Conservation (phyloP, 106 monocot genomes). For the Apostasia shenzhenica region DNA sequence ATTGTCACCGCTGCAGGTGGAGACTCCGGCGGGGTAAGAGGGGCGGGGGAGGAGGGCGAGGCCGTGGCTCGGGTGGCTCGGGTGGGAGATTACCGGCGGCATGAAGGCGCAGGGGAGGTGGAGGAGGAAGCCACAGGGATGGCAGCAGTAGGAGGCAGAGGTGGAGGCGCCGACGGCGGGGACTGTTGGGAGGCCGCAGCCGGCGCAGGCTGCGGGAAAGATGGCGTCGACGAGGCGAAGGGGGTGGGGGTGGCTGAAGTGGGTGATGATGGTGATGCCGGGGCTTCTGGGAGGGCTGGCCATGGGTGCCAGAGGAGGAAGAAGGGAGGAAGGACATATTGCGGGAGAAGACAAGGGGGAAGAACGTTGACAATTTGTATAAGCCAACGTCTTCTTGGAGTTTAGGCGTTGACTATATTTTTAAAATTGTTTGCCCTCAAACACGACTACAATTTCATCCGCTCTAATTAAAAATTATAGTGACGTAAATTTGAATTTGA, state of each 20-base stretch:
- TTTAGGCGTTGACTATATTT: too few relatives aligned
- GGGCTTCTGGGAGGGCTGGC: conserved; percentile 2
- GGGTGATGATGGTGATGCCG: background rate
- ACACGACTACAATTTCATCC: too few relatives aligned
- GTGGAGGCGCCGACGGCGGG: background rate
- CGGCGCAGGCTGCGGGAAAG: conserved; percentile 2
- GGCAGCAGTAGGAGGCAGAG: conserved; percentile 33
- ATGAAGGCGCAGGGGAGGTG: conserved; percentile 28
- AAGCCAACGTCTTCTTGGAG: too few relatives aligned
- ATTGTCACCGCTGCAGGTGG: conserved; percentile 13
- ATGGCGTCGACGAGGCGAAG: conserved; percentile 7
- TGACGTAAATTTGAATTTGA: too few relatives aligned
- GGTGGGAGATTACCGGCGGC: conserved; percentile 25
- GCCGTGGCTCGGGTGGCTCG: conserved; percentile 19
- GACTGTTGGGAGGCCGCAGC: conserved; percentile 4
- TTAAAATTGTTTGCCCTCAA: too few relatives aligned
- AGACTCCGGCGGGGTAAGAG: conserved; percentile 23
- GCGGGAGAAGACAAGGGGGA: too few relatives aligned
- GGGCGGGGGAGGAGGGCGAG: conserved; percentile 22
- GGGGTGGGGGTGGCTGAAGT: conserved; percentile 29
- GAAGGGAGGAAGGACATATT: too few relatives aligned
- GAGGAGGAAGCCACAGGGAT: conserved; percentile 22
- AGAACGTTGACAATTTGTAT: too few relatives aligned
- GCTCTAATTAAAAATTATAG: too few relatives aligned
- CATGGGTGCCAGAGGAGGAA: background rate